Conservation (phyloP, 495 filamentous ascomycete species). For the Hapsidospora chrysogenum region DNA sequence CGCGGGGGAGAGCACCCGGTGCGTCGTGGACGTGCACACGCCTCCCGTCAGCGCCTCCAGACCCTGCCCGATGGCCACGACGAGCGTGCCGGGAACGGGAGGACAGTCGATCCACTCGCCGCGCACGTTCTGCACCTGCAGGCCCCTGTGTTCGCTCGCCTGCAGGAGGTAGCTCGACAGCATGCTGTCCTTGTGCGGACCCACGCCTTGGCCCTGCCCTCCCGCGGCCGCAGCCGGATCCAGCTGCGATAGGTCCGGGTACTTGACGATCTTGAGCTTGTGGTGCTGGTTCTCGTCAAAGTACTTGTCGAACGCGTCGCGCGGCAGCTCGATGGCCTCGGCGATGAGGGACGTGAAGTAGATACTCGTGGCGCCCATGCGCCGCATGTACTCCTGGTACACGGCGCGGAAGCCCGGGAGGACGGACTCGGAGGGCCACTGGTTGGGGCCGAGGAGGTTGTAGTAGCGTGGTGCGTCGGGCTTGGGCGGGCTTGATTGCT, state of each 20-base stretch:
- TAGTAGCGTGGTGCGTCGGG: constrained; percentile 53
- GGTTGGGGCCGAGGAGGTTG: constrained; percentile 71
- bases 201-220: constrained; percentile 53
- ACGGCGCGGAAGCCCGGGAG: constrained; percentile 58
- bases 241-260: constrained; percentile 43
- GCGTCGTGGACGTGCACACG: constrained; percentile 74
- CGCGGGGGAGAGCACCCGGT: constrained; percentile 54
- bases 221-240: constrained; percentile 26
- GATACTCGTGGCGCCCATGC: constrained; percentile 53
- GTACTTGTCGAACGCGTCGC: constrained; percentile 62
- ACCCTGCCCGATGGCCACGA: constrained; percentile 87
- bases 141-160: constrained; percentile 56
- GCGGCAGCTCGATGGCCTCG: constrained; percentile 63
- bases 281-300: constrained; percentile 61
- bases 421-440: constrained; percentile 60
- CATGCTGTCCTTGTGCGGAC: constrained; percentile 90
- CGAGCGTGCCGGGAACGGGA: constrained; percentile 44
- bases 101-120: constrained; percentile 67
- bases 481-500: constrained; percentile 46
- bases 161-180: constrained; percentile 78
- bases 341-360: constrained; percentile 73
- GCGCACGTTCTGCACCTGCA: constrained; percentile 77
- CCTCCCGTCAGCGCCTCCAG: constrained; percentile 82
- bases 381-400: constrained; percentile 57
- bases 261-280: constrained; percentile 88